Evolutionary conservation across 2,329 filamentous ascomycete species (phyloP).

Genomic region (Paecilomyces sp.): DNA sequence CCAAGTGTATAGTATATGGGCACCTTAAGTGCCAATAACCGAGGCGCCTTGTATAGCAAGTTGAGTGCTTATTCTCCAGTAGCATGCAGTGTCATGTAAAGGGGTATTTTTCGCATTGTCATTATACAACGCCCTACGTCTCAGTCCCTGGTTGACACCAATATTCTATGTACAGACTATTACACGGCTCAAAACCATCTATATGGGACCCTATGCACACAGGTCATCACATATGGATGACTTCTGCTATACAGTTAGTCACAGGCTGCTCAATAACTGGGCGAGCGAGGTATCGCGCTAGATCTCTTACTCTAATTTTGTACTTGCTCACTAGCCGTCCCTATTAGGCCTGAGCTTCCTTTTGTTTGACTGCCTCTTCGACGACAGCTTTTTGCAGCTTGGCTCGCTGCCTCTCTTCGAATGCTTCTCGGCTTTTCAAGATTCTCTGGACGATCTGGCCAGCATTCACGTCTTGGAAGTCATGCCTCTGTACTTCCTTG

Average conservation of each 20-base stretch:
- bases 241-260: background rate
- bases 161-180: background rate
- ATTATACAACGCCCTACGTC: background rate
- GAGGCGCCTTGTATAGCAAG: background rate
- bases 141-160: background rate
- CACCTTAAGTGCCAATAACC: background rate
- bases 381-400: slow-evolving; percentile 81
- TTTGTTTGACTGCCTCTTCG: slow-evolving; percentile 45
- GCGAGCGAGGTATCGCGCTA: background rate
- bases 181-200: background rate
- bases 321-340: background rate
- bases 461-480: slow-evolving; percentile 82
- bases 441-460: slow-evolving; percentile 88
- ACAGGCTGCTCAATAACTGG: background rate
- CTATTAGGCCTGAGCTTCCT: slow-evolving; percentile 1
- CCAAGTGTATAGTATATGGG: background rate
- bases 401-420: slow-evolving; percentile 82
- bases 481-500: slow-evolving; percentile 66
- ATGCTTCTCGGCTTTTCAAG: slow-evolving; percentile 74
- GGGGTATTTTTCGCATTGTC: background rate
- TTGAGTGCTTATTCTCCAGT: background rate
- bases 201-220: background rate
- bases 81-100: background rate
- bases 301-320: background rate
- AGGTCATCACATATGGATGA: background rate